phyloP scores from a whole-genome alignment of 805 yeast genomes.

The Starmerella vitae region DNA sequence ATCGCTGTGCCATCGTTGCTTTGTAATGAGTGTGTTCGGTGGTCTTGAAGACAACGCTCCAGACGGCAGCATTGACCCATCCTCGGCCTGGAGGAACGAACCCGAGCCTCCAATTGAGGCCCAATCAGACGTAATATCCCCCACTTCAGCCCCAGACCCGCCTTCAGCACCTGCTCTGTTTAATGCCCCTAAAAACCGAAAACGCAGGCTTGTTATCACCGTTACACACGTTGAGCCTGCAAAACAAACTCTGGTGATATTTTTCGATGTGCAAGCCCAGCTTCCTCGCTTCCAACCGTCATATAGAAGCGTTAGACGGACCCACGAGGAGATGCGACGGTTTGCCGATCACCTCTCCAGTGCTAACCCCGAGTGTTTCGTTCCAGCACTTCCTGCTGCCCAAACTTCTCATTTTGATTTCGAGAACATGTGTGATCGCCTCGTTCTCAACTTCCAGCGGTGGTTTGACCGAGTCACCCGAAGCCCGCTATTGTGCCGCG shows the following conservation, averaged over 20 bases:
- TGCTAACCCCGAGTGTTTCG: conserved; percentile 82
- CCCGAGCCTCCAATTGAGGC: neutral
- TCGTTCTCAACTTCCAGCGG: conserved; percentile 50
- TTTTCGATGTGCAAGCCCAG: conserved; percentile 55
- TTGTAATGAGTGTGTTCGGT: conserved; percentile 23
- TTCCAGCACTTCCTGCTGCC: conserved; percentile 73
- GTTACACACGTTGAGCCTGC: conserved; percentile 62
- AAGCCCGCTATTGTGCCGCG: conserved; percentile 71
- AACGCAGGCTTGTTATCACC: conserved; percentile 37
- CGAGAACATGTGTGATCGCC: conserved; percentile 56
- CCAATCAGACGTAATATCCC: neutral
- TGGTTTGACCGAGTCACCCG: conserved; percentile 69
- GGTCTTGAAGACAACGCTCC: conserved; percentile 24
- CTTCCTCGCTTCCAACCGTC: conserved; percentile 65
- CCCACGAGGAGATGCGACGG: conserved; percentile 61
- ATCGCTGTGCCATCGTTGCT: no score
- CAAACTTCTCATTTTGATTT: conserved; percentile 72
- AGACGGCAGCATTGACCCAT: conserved; percentile 15
- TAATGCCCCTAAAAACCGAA: conserved; percentile 14
- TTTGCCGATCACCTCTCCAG: conserved; percentile 65
- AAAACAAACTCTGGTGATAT: conserved; percentile 54
- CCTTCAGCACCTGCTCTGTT: neutral
- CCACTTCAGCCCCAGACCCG: no score
- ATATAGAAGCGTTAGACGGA: conserved; percentile 65
- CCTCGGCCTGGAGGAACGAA: neutral